Base-by-base conservation (phyloP, 805 yeast species). In the Ogataea degrootiae region DNA sequence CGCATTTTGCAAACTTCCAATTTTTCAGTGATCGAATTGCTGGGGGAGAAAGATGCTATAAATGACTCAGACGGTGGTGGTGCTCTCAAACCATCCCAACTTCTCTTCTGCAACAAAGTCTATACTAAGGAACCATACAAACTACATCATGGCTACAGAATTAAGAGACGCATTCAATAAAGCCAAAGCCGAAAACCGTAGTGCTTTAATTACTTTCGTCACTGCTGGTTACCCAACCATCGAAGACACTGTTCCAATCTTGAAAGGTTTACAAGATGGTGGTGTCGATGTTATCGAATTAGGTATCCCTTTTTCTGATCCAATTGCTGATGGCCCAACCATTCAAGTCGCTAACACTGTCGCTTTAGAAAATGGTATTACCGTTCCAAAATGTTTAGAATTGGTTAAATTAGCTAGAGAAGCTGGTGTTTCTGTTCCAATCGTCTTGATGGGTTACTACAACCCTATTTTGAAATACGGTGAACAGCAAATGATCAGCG, bases 271-370 rank as follows among this genome's bases (percentile, higher is more conserved):
- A 71, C 98, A 94, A 72, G 87, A 79, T 29, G 97, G 96, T 55
- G 99, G 99, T 48, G 95, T 87, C 36, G 98, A 94, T 63, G 78
- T 94, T 52, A 88, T 94, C 57, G 99, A 94, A 70, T 71, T 94
- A 41, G 99, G 99, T 52, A 71, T 94, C 65, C 99, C 99, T 42
- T 94, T 94, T 67, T 85, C 96, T 21, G 99, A 94, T 66, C 99
- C 99, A 36, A 90, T 94, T 65, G 99, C 98, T 34, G 99, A 94
- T 67, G 99, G 99, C 42, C 96, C 98, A 37, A 88, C 96, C 16
- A 94, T 94, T 60, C 99, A 94, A 71, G 82, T 73, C 34, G 89
- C 98, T 36, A 91, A 91, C 70, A 79, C 79, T 19, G 73, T 71
- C n/a, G 94, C 99, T 17, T 75, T 94, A 53, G 75, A 79, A 23